Conservation (phyloP, 2,329 filamentous ascomycete species). For the Malbranchea cinnamomea region DNA sequence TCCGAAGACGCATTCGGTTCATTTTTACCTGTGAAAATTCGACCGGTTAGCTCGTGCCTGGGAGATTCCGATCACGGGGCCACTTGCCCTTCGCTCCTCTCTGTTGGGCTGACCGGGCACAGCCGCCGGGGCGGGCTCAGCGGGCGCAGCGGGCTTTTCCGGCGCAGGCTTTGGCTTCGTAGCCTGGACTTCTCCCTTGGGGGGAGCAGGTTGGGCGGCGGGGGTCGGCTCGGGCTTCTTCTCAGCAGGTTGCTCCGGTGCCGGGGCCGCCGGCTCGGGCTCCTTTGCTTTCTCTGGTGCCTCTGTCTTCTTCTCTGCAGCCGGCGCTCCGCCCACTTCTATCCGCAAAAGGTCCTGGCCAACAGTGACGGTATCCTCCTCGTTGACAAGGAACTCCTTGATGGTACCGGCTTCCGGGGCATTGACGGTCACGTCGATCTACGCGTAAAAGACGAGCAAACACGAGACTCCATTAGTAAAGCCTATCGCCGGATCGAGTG, state of each 20-base stretch:
- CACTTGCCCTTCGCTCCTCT: constrained; percentile 71
- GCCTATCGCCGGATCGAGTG: not conserved
- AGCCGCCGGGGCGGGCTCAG: constrained; percentile 11
- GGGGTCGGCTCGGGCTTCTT: constrained; percentile 5
- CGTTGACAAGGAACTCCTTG: constrained; percentile 78
- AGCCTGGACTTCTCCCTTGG: constrained; percentile 17
- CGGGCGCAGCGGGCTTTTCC: constrained; percentile 1
- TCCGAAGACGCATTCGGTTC: constrained; percentile 97
- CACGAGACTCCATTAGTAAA: constrained; percentile 5
- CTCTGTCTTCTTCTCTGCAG: constrained; percentile 16
- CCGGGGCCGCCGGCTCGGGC: no score
- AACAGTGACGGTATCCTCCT: constrained; percentile 90
- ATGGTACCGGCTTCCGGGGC: constrained; percentile 80
- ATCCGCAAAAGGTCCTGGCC: constrained; percentile 82
- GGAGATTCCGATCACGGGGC: not conserved
- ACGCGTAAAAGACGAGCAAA: constrained; percentile 2
- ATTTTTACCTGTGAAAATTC: constrained; percentile 65
- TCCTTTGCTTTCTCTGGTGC: constrained; percentile 4
- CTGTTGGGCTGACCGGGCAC: constrained; percentile 48
- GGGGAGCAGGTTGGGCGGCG: constrained; percentile 13
- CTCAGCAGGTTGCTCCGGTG: constrained; percentile 2
- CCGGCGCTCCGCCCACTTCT: constrained; percentile 57
- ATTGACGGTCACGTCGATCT: constrained; percentile 97
- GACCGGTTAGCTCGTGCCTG: constrained; percentile 1
- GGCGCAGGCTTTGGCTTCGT: constrained; percentile 2